Conservation (phyloP, 768 basidiomycete species). For the Suillus ampliporus region DNA sequence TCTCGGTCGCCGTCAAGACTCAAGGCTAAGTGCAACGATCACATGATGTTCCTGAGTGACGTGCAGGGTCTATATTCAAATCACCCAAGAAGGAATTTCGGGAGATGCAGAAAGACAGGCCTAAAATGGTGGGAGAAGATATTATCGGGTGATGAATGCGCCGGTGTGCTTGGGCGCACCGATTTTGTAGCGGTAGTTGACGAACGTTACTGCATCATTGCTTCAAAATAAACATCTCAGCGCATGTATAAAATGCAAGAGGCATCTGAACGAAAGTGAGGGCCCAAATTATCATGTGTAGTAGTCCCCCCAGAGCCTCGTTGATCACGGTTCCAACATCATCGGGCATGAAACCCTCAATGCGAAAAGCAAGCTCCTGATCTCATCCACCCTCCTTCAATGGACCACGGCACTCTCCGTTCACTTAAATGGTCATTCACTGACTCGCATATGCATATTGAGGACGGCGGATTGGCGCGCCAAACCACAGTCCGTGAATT, state of each 20-base stretch:
- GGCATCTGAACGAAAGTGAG: conserved; percentile 26
- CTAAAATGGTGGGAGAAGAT: not conserved
- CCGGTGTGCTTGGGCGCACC: not conserved
- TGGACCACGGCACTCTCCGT: conserved; percentile 49
- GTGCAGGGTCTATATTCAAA: no score
- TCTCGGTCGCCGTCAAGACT: no score
- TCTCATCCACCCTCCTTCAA: conserved; percentile 50
- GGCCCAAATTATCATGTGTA: conserved; percentile 13
- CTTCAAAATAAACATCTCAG: no score
- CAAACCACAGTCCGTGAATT: conserved; percentile 50
- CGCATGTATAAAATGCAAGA: conserved; percentile 19
- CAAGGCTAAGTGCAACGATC: no score
- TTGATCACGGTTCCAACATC: conserved; percentile 45
- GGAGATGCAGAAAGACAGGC: no score
- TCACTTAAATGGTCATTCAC: conserved; percentile 58
- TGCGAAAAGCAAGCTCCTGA: conserved; percentile 59
- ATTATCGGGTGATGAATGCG: not conserved
- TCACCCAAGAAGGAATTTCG: no score
- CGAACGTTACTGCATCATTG: no score
- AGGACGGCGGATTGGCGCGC: conserved; percentile 60
- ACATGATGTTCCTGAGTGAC: no score
- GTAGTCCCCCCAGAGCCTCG: conserved; percentile 43
- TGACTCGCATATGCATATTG: conserved; percentile 55
- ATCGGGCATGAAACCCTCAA: conserved; percentile 57
- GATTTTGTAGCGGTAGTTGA: no score